Percentiles rank a stretch among this genome's conserved stretches.
Conservation (phyloP, 1,284 basidiomycete species). For the Sutorius eximius region DNA sequence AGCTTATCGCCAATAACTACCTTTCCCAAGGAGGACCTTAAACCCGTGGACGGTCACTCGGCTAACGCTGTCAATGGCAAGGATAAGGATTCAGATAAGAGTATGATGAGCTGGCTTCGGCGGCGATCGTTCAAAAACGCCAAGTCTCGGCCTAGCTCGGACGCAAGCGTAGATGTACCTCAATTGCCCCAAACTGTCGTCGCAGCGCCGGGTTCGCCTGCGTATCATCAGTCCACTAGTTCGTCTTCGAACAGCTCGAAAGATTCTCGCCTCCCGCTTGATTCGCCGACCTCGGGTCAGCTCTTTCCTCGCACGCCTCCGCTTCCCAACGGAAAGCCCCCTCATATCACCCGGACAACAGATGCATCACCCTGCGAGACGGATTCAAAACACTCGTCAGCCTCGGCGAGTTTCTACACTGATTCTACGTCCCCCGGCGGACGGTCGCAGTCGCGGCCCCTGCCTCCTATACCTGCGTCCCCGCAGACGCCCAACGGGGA, state of each 20-base stretch:
- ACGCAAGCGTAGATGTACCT: constrained; percentile 16
- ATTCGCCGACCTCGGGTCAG: constrained; percentile 20
- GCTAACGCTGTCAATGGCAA: constrained; percentile 36
- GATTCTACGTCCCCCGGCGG: constrained; percentile 19
- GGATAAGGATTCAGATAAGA: constrained; percentile 44
- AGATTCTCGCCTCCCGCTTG: constrained; percentile 23
- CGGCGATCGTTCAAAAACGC: constrained; percentile 43
- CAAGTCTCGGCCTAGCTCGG: constrained; percentile 26
- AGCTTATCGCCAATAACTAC: constrained; percentile 9
- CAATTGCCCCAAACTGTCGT: constrained; percentile 14
- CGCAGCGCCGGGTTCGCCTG: constrained; percentile 21
- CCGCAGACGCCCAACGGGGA: constrained; percentile 21
- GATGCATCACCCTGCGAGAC: constrained; percentile 11
- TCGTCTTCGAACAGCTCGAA: constrained; percentile 27
- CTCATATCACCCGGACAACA: constrained; percentile 11
- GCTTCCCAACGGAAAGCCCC: constrained; percentile 16
- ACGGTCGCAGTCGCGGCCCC: constrained; percentile 13
- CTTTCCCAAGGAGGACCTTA: constrained; percentile 20
- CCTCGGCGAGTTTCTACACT: constrained; percentile 27
- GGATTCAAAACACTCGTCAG: constrained; percentile 26
- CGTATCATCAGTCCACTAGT: constrained; percentile 27
- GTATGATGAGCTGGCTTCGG: constrained; percentile 56
- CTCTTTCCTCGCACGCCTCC: constrained; percentile 12
- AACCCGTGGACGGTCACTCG: constrained; percentile 3
- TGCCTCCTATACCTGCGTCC: constrained; percentile 33